A percentile compares a stretch with the other conserved stretches of the same genome.
Evolutionary conservation across 495 filamentous ascomycete species (phyloP).

Genomic region (Tuber brumale): DNA sequence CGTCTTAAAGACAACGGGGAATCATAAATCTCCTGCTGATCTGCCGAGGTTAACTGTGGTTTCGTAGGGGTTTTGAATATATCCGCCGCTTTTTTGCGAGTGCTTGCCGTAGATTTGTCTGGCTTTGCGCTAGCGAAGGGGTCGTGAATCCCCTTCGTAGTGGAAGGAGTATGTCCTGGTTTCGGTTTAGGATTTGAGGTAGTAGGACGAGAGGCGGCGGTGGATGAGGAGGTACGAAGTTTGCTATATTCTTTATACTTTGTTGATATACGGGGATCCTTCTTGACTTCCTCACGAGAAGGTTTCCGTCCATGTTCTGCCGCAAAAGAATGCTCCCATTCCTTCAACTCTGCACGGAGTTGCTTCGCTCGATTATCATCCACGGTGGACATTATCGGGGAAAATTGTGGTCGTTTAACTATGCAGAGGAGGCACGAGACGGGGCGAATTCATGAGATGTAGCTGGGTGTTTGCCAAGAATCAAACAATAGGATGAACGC

Average conservation of each 20-base stretch:
- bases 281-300: conserved; percentile 77
- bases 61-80: conserved; percentile 32
- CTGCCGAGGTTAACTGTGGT: conserved; percentile 31
- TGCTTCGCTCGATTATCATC: conserved; percentile 5
- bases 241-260: conserved; percentile 91
- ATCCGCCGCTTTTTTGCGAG: conserved; percentile 42
- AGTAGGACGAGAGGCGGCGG: conserved; percentile 42
- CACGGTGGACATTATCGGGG: background rate
- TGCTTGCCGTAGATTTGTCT: conserved; percentile 34
- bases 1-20: conserved; percentile 40
- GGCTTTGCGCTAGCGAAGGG: conserved; percentile 55
- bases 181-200: conserved; percentile 28
- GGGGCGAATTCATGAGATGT: background rate
- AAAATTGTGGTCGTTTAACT: background rate
- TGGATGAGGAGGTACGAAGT: conserved; percentile 43
- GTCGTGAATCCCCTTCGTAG: conserved; percentile 47
- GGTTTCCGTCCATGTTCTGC: conserved; percentile 69
- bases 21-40: conserved; percentile 38
- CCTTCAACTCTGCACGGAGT: conserved; percentile 70
- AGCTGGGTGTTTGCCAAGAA: background rate
- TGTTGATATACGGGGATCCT: conserved; percentile 56
- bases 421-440: background rate
- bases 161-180: conserved; percentile 56
- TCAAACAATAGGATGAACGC: background rate
- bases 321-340: conserved; percentile 77